Evolutionary conservation across 768 basidiomycete genomes (phyloP).

Genomic region (Phylloporus rhodoxanthus): DNA sequence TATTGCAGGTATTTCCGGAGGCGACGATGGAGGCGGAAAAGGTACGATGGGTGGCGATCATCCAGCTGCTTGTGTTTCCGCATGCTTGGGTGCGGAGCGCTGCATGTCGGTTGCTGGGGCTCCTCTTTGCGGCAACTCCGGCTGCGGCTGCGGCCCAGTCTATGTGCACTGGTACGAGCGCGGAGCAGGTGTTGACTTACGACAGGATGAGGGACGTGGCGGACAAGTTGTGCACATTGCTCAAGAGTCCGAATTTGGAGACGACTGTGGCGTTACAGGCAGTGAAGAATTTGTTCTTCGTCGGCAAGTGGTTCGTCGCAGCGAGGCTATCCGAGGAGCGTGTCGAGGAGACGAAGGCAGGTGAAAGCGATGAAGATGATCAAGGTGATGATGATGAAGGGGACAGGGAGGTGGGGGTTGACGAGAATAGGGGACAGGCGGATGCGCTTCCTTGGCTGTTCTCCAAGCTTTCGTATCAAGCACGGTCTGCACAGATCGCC

Average conservation of each 20-base stretch:
- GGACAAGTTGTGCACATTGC: conserved; percentile 64
- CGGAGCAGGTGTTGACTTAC: conserved; percentile 38
- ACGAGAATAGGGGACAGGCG: not conserved
- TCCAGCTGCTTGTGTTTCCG: conserved; percentile 72
- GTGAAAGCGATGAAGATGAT: conserved; percentile 1
- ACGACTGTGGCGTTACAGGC: conserved; percentile 70
- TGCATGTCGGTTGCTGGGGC: conserved; percentile 68
- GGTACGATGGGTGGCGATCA: conserved; percentile 60
- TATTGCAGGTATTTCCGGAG: conserved; percentile 52
- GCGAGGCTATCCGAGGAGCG: conserved; percentile 27
- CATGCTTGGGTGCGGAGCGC: conserved; percentile 92
- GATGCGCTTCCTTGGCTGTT: conserved; percentile 88
- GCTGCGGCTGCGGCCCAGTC: conserved; percentile 19
- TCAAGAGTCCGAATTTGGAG: conserved; percentile 78
- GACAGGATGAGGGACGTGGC: conserved; percentile 63
- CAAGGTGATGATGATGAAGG: conserved; percentile 11
- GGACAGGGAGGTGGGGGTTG: conserved; percentile 15
- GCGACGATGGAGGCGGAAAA: conserved; percentile 39
- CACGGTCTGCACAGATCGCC: conserved; percentile 67
- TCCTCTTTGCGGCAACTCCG: conserved; percentile 55
- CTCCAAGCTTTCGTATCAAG: conserved; percentile 87
- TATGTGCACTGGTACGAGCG: conserved; percentile 17
- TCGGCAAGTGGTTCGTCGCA: conserved; percentile 76
- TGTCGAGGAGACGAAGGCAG: conserved; percentile 23
- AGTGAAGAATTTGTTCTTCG: conserved; percentile 88